Percentiles rank a stretch among this genome's conserved stretches.
Evolutionary conservation across 371 early-diverging fungal species (phyloP).

Genomic region (Mortierella polycephala): DNA sequence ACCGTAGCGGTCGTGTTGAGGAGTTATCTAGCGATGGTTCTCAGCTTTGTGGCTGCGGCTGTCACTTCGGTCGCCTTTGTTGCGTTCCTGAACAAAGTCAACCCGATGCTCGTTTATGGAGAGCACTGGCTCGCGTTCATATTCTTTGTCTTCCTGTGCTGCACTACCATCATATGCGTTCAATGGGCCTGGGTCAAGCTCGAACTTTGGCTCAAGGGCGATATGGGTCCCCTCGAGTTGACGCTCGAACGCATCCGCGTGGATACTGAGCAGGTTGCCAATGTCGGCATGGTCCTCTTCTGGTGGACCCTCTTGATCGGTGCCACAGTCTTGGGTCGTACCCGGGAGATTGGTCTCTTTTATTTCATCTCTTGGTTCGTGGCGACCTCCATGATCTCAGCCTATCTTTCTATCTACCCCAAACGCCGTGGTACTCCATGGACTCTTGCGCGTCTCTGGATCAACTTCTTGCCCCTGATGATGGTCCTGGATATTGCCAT

Average conservation of each 20-base stretch:
- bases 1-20: constrained; percentile 16
- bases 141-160: constrained; percentile 49
- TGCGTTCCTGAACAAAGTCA: constrained; percentile 29
- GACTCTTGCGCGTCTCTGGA: constrained; percentile 56
- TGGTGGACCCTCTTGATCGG: constrained; percentile 61
- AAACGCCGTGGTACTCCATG: constrained; percentile 36
- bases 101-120: constrained; percentile 51
- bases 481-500: constrained; percentile 58
- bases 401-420: constrained; percentile 52
- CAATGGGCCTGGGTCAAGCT: constrained; percentile 44
- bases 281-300: constrained; percentile 56
- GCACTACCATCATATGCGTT: constrained; percentile 35
- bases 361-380: constrained; percentile 60
- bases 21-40: constrained; percentile 28
- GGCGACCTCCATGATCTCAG: constrained; percentile 54
- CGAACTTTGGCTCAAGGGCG: constrained; percentile 45
- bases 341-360: constrained; percentile 53
- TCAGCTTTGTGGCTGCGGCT: constrained; percentile 26
- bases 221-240: constrained; percentile 53
- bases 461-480: constrained; percentile 58
- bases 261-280: constrained; percentile 53
- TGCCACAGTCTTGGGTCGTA: constrained; percentile 43
- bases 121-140: constrained; percentile 40
- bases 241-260: constrained; percentile 56
- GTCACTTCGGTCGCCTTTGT: constrained; percentile 22